Base-by-base conservation (phyloP, 106 monocot genomes). In the Apostasia ramifera region DNA sequence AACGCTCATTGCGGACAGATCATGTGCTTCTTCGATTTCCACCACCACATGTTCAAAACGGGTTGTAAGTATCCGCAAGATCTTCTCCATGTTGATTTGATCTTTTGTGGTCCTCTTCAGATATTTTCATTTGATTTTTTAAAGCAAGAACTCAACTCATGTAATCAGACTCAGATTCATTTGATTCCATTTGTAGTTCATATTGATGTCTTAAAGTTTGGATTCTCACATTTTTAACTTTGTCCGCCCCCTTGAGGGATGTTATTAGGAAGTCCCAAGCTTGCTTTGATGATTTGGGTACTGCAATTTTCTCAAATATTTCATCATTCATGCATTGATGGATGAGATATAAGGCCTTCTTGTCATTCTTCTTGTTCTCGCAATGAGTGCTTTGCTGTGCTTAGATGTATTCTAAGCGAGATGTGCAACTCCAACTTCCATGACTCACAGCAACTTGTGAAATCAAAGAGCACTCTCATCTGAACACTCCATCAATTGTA, bases 161-260 rank as follows among this genome's bases (percentile, higher is more conserved):
- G 37, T 39, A 67, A 39, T 67, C 51, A 67, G 26, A 6, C 14
- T 50, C 10, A 39, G 0, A n/a, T 51, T 51, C 39, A 14, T 3
- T 15, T 13, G 12, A 8, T 37, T 67, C 50, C 67, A 67, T 67
- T 37, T 67, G 67, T 9, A 67, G 26, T 53, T 67, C 67, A 67
- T 15, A 67, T 66, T 67, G 50, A 26, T 49, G 1, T 53, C 53
- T 6, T 51, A 67, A 67, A 51, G 67, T 67, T 53, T 67, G 67
- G 2, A 67, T 47, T 39, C 37, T 52, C 50, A 67, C 67, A 8
- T 14, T 50, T 13, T 51, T 53, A 50, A 67, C 67, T 14, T 67
- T 67, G 14, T 67, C 50, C 7, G 1, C 15, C 10, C 67, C 67
- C 38, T 38, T 53, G 46, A 10, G 50, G 4, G 26, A 67, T 15